These are phyloP conservation scores for Dalechampia spathulata DNA, from an alignment of 441 rosid species.

Conservation along the genomic window DNA sequence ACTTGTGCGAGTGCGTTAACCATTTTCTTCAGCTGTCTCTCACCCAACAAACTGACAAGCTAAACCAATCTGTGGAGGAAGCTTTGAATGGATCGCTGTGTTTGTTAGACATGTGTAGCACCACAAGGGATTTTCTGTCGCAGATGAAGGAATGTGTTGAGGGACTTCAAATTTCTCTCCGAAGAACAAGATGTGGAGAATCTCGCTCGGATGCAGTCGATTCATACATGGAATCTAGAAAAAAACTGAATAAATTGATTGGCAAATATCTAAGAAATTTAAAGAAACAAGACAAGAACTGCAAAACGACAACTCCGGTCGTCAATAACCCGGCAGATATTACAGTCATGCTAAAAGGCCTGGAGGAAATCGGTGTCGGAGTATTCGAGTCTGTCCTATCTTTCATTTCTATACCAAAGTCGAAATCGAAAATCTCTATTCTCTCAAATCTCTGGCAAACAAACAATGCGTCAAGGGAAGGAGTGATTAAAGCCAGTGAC, in stretches of 20 bases:
- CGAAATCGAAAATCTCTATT: conserved; percentile 15
- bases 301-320: background rate
- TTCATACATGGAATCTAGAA: conserved; percentile 2
- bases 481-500: background rate
- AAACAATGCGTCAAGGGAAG: conserved; percentile 5
- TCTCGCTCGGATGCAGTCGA: background rate
- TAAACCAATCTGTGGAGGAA: background rate
- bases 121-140: conserved; percentile 13
- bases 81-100: conserved; percentile 6
- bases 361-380: conserved; percentile 12
- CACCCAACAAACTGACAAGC: background rate
- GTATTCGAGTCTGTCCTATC: conserved; percentile 28
- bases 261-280: background rate
- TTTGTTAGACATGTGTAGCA: conserved; percentile 9
- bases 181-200: conserved; percentile 6
- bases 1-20: background rate
- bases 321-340: no score
- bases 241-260: background rate
- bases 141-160: conserved; percentile 17
- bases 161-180: conserved; percentile 14
- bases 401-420: conserved; percentile 16
- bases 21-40: conserved; percentile 6
- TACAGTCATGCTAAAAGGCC: conserved; percentile 14
- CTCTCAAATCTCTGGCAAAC: conserved; percentile 30
- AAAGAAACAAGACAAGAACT: background rate